phyloP scores from a whole-genome alignment of 2,329 filamentous ascomycete genomes.

The Balansia obtecta region DNA sequence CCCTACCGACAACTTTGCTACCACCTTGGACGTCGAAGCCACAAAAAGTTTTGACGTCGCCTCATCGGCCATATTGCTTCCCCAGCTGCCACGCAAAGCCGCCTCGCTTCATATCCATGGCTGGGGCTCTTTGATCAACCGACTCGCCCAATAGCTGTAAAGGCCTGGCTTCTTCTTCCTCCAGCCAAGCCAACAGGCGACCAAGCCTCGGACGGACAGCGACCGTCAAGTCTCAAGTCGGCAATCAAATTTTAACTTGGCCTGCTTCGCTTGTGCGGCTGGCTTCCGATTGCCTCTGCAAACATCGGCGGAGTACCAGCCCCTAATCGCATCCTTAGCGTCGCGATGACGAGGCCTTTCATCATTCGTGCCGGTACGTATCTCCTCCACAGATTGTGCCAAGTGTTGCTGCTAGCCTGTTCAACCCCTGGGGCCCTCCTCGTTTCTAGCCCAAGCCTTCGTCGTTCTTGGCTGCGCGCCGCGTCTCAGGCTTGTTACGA shows the following conservation, averaged over 20 bases:
- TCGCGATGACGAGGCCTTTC: slow-evolving; percentile 42
- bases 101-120: slow-evolving; percentile 2
- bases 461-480: slow-evolving; percentile 5
- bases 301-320: background rate
- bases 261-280: background rate
- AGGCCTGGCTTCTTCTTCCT: background rate
- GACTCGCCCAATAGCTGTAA: background rate
- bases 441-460: slow-evolving; percentile 5
- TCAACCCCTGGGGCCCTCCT: slow-evolving; percentile 4
- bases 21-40: background rate
- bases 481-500: background rate
- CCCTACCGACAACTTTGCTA: background rate
- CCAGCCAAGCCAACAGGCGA: background rate
- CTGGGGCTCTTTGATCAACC: background rate
- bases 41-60: no score
- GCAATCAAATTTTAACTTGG: background rate
- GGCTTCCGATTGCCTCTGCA: background rate
- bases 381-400: slow-evolving; percentile 3
- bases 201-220: background rate
- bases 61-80: no score
- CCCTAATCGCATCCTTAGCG: background rate
- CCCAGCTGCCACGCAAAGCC: background rate
- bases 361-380: slow-evolving; percentile 50
- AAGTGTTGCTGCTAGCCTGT: slow-evolving; percentile 6
- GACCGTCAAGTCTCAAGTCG: background rate